Conservation (phyloP, 2,329 filamentous ascomycete species). For the Hymenoscyphus infarciens region DNA sequence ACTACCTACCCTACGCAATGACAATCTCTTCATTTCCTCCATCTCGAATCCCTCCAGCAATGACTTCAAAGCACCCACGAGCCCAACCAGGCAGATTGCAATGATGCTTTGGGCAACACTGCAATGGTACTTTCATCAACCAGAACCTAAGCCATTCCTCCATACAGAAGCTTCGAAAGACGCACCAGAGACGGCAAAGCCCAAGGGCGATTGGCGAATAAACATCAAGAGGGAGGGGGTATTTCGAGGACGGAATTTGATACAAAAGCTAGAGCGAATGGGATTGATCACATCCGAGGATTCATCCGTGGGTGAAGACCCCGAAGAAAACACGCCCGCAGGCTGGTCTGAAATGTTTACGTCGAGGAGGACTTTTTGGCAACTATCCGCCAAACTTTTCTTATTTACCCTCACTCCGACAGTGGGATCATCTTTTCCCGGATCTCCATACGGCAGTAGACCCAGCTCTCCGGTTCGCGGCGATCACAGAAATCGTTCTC, state of each 20-base stretch:
- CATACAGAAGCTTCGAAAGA: constrained; percentile 58
- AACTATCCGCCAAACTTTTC: constrained; percentile 81
- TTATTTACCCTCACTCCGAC: constrained; percentile 75
- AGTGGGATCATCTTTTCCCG: constrained; percentile 39
- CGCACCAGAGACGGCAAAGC: constrained; percentile 67
- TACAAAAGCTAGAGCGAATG: constrained; percentile 92
- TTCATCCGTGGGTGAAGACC: constrained; percentile 65
- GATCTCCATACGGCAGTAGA: constrained; percentile 51
- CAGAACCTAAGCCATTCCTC: constrained; percentile 63
- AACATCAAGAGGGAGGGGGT: constrained; percentile 84
- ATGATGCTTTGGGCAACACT: constrained; percentile 96
- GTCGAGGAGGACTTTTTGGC: constrained; percentile 81
- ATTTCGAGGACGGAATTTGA: constrained; percentile 72
- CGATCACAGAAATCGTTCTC: constrained; percentile 35
- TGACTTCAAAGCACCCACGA: constrained; percentile 76
- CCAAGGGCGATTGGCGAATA: constrained; percentile 82
- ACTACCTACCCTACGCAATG: constrained; percentile 70
- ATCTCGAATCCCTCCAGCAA: constrained; percentile 78
- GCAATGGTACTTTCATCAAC: constrained; percentile 97
- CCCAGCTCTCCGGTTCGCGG: constrained; percentile 48
- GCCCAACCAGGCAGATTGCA: constrained; percentile 83
- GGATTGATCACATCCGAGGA: constrained; percentile 75
- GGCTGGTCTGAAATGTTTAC: constrained; percentile 82
- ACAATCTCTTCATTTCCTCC: constrained; percentile 86
- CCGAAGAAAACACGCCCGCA: constrained; percentile 58